Evolutionary conservation across 495 filamentous ascomycete genomes (phyloP).

Genomic region (Trichoderma virens): DNA sequence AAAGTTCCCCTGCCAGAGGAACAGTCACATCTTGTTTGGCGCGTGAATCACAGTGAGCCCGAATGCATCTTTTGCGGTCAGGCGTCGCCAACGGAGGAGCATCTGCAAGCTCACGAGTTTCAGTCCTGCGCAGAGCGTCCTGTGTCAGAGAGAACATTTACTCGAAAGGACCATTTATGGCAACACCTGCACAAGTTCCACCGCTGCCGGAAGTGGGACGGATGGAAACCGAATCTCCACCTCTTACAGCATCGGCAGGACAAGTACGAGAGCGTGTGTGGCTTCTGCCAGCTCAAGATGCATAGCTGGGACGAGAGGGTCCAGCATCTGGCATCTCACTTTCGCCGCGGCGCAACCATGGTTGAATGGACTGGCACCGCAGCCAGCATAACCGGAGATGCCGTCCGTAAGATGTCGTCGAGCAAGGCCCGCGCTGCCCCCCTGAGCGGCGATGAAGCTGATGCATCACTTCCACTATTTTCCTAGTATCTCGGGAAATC

Average conservation of each 20-base stretch:
- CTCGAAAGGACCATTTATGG: conserved; percentile 55
- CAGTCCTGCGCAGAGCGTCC: conserved; percentile 45
- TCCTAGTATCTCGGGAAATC: not conserved
- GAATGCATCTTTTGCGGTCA: conserved; percentile 49
- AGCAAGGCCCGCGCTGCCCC: not conserved
- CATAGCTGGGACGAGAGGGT: conserved; percentile 30
- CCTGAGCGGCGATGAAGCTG: not conserved
- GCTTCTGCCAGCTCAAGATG: conserved; percentile 34
- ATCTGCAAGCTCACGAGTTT: conserved; percentile 51
- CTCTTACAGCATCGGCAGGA: conserved; percentile 11
- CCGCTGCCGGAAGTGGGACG: conserved; percentile 38
- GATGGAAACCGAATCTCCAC: conserved; percentile 31
- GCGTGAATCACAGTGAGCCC: conserved; percentile 18
- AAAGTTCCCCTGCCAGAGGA: conserved; percentile 10
- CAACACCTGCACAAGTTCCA: conserved; percentile 59
- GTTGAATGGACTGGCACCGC: not conserved
- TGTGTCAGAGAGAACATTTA: conserved; percentile 44
- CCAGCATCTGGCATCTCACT: conserved; percentile 38
- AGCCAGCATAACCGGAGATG: not conserved
- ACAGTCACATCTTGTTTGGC: conserved; percentile 15
- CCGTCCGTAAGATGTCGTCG: not conserved
- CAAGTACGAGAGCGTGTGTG: conserved; percentile 23
- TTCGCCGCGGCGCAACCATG: conserved; percentile 25
- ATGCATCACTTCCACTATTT: not conserved
- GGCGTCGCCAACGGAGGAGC: conserved; percentile 31